Evolutionary conservation across 768 basidiomycete genomes (phyloP).

Genomic region (Leccinum sublutescens): DNA sequence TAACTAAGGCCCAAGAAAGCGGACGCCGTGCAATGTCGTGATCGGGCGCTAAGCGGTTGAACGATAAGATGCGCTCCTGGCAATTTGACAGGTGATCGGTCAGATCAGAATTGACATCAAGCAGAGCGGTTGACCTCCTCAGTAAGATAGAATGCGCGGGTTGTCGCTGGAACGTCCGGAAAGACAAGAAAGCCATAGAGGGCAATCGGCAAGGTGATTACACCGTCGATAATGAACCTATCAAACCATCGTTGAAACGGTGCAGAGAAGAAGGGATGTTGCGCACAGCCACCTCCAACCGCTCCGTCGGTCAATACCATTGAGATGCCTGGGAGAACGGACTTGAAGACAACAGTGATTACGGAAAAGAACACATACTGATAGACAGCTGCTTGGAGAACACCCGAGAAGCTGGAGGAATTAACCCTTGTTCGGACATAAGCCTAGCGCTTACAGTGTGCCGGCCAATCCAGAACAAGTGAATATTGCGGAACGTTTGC

Average conservation of each 20-base stretch:
- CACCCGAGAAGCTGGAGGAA: constrained; percentile 53
- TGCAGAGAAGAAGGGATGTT: not conserved
- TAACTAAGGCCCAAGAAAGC: constrained; percentile 46
- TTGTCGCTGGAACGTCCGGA: constrained; percentile 67
- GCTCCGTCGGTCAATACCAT: constrained; percentile 50
- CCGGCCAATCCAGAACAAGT: constrained; percentile 61
- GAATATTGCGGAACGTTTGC: constrained; percentile 71
- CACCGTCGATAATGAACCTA: constrained; percentile 66
- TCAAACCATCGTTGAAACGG: not conserved
- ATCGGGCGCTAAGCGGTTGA: constrained; percentile 42
- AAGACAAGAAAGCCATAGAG: constrained; percentile 71
- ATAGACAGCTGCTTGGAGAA: constrained; percentile 65
- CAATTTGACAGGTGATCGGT: not conserved
- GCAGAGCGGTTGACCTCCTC: constrained; percentile 42
- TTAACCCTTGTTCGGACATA: not conserved
- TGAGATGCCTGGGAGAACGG: constrained; percentile 40
- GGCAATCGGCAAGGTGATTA: constrained; percentile 72
- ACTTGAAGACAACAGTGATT: not conserved
- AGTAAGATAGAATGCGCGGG: constrained; percentile 61
- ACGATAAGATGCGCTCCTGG: constrained; percentile 56
- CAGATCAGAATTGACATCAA: not conserved
- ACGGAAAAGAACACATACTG: constrained; percentile 36
- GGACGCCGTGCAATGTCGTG: constrained; percentile 42
- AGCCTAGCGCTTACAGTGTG: constrained; percentile 45
- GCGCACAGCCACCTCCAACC: constrained; percentile 67